Percentiles rank a stretch among this genome's conserved stretches.
Evolutionary conservation across 2,329 filamentous ascomycete genomes (phyloP).

Genomic region (Arachnopeziza araneosa): DNA sequence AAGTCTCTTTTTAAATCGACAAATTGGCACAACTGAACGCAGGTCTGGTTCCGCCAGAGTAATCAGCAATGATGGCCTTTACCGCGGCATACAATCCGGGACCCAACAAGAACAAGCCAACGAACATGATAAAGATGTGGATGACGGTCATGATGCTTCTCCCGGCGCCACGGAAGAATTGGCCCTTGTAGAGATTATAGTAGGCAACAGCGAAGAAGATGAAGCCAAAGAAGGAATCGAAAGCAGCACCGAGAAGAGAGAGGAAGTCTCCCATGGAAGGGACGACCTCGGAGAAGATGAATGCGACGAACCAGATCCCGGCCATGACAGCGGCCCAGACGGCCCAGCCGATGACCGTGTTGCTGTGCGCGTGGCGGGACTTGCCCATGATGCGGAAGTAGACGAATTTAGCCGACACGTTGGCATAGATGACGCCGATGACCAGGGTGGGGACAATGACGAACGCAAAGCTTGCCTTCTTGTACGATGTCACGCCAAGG

Average conservation of each 20-base stretch:
- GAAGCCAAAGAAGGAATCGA: conserved; percentile 46
- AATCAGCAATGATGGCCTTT: conserved; percentile 46
- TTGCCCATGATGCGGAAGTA: conserved; percentile 39
- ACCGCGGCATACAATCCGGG: conserved; percentile 48
- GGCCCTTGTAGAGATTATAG: conserved; percentile 38
- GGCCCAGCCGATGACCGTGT: conserved; percentile 43
- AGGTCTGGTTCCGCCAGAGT: conserved; percentile 37
- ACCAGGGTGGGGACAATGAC: conserved; percentile 45
- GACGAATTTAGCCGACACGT: conserved; percentile 43
- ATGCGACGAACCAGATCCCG: conserved; percentile 38
- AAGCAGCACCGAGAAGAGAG: conserved; percentile 41
- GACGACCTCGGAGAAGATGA: conserved; percentile 43
- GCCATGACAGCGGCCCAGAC: conserved; percentile 38
- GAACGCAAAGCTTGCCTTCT: conserved; percentile 44
- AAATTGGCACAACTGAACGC: conserved; percentile 46
- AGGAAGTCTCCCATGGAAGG: conserved; percentile 46
- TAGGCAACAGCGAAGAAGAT: conserved; percentile 47
- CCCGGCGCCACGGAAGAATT: conserved; percentile 33
- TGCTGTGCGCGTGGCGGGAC: conserved; percentile 40
- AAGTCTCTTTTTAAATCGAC: conserved; percentile 34
- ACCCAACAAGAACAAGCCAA: conserved; percentile 44
- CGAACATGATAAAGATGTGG: conserved; percentile 40
- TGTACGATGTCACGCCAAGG: conserved; percentile 39
- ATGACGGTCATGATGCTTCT: conserved; percentile 39
- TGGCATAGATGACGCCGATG: conserved; percentile 45